A percentile compares a stretch with the other conserved stretches of the same genome.
phyloP scores from a whole-genome alignment of 306 rosid species.

The Cicer judaicum region DNA sequence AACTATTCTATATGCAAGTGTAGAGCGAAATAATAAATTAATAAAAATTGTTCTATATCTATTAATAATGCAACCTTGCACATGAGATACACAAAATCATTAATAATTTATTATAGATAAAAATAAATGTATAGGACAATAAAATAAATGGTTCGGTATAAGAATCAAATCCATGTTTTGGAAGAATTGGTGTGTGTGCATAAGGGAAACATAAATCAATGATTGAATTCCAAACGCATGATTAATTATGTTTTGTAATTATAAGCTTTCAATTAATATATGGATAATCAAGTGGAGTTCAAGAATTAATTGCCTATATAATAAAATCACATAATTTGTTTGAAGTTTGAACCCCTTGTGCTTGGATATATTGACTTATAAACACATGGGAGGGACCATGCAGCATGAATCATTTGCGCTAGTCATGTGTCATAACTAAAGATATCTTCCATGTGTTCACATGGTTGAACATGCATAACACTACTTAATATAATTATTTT shows the following conservation, averaged over 20 bases:
- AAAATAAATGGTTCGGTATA: conserved; percentile 37
- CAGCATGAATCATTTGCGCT: conserved; percentile 47
- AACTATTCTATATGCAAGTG: conserved; percentile 16
- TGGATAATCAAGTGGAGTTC: conserved; percentile 48
- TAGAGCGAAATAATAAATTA: not conserved
- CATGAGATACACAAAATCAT: conserved; percentile 41
- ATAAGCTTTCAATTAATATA: conserved; percentile 34
- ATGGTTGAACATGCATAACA: conserved; percentile 67
- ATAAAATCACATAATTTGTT: conserved; percentile 43
- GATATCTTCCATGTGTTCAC: conserved; percentile 67
- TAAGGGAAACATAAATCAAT: conserved; percentile 37
- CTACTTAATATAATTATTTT: conserved; percentile 40
- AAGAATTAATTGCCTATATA: conserved; percentile 40
- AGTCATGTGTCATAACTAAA: conserved; percentile 40
- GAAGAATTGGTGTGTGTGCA: conserved; percentile 36
- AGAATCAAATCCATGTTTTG: conserved; percentile 56
- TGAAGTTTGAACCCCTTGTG: conserved; percentile 37
- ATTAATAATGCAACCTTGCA: conserved; percentile 39
- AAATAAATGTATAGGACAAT: not conserved
- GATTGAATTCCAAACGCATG: conserved; percentile 43
- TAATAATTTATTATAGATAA: conserved; percentile 18
- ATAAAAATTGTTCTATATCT: not conserved
- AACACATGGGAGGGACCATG: conserved; percentile 63
- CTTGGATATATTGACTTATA: conserved; percentile 31
- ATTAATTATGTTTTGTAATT: conserved; percentile 21